Evolutionary conservation across 192 early-diverging fungal genomes (phyloP).

Genomic region (Polychytrium aggregatum): DNA sequence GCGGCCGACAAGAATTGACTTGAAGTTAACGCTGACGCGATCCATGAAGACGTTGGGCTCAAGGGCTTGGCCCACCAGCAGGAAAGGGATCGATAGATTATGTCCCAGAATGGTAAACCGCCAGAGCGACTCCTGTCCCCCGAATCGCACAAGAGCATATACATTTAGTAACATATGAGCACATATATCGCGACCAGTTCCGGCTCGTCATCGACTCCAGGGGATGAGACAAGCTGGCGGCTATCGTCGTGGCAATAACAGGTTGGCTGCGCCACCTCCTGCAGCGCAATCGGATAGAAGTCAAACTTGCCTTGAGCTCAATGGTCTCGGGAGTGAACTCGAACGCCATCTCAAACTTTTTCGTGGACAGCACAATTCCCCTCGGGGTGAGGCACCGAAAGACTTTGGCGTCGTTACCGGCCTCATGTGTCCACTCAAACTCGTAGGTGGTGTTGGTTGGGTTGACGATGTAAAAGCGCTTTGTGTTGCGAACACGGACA

Average conservation of each 20-base stretch:
- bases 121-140: slow-evolving; percentile 39
- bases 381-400: slow-evolving; percentile 42
- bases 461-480: slow-evolving; percentile 49
- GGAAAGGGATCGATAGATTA: slow-evolving; percentile 35
- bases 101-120: slow-evolving; percentile 31
- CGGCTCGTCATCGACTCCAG: background rate
- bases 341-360: slow-evolving; percentile 46
- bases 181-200: background rate
- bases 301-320: slow-evolving; percentile 37
- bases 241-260: background rate
- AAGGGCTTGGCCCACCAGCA: slow-evolving; percentile 39
- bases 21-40: slow-evolving; percentile 41
- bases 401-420: slow-evolving; percentile 9
- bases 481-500: slow-evolving; percentile 35
- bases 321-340: slow-evolving; percentile 42
- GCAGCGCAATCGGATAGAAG: too few species aligned
- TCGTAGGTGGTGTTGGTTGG: slow-evolving; percentile 36
- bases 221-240: slow-evolving; percentile 4
- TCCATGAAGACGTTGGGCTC: slow-evolving; percentile 51
- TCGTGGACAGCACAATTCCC: slow-evolving; percentile 30
- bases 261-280: too few species aligned
- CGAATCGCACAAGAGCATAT: background rate
- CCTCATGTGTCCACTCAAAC: slow-evolving; percentile 34
- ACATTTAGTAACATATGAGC: background rate
- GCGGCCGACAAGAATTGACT: slow-evolving; percentile 43